A percentile compares a stretch with the other conserved stretches of the same genome.
Conservation (phyloP, 1,139 yeast genomes). For the Diutina pseudorugosa region DNA sequence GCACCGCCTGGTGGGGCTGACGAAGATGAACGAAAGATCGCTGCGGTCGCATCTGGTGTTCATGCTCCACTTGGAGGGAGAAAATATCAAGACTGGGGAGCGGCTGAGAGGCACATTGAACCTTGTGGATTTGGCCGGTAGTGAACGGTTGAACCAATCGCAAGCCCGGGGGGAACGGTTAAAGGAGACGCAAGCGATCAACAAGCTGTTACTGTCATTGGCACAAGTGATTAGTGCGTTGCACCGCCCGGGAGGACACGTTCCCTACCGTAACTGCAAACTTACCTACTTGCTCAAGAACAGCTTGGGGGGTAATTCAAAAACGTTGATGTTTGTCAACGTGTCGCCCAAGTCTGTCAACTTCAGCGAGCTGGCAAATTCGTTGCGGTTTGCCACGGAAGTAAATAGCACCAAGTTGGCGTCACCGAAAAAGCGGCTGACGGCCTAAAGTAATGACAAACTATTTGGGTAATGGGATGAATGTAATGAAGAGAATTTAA, state of each 20-base stretch:
- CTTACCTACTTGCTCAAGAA: constrained; percentile 76
- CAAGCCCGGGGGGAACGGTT: constrained; percentile 73
- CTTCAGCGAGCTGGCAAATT: constrained; percentile 67
- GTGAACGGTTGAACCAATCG: constrained; percentile 71
- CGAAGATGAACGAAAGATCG: constrained; percentile 72
- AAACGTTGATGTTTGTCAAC: constrained; percentile 89
- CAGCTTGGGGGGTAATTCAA: constrained; percentile 77
- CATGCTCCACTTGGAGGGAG: constrained; percentile 48
- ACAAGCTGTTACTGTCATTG: constrained; percentile 74
- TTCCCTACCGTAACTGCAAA: constrained; percentile 45
- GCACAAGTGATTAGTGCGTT: constrained; percentile 86
- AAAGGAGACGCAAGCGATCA: constrained; percentile 81
- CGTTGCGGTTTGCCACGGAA: constrained; percentile 81
- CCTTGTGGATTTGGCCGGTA: constrained; percentile 77
- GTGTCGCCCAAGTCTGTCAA: constrained; percentile 58
- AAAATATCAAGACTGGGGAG: constrained; percentile 37
- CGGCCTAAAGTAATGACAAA: constrained; percentile 1
- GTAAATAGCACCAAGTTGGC: constrained; percentile 44
- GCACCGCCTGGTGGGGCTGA: constrained; percentile 71
- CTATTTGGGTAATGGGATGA: background rate
- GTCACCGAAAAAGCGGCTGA: background rate
- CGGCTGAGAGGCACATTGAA: constrained; percentile 52
- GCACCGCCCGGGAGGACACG: constrained; percentile 15
- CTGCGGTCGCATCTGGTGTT: constrained; percentile 63
- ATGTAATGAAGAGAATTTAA: too few relatives aligned